Conservation (phyloP, 73 alveolate genomes). For the Breviolum minutum region DNA sequence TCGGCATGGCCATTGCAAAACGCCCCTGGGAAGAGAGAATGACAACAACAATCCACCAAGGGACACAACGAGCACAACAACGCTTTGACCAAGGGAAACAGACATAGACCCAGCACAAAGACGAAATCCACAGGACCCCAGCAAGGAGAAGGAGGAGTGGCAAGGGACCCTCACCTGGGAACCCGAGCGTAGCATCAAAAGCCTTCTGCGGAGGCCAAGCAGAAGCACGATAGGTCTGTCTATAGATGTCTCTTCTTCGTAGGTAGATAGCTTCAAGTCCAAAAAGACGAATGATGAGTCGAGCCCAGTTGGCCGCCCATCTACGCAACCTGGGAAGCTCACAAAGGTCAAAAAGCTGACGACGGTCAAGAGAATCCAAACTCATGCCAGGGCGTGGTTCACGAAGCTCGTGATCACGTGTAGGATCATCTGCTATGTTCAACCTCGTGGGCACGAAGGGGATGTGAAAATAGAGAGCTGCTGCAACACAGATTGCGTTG, state of each 20-base stretch:
- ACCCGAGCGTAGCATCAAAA: not conserved
- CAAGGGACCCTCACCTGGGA: not conserved
- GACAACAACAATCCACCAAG: too few relatives aligned
- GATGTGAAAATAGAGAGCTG: not conserved
- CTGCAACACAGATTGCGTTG: not conserved
- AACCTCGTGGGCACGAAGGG: not conserved
- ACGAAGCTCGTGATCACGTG: not conserved
- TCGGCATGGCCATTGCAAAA: not conserved
- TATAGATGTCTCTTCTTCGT: not conserved
- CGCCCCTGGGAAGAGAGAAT: not conserved
- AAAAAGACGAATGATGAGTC: not conserved
- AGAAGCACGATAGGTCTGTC: not conserved
- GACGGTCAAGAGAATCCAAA: not conserved
- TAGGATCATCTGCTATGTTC: not conserved
- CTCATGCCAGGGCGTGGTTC: not conserved
- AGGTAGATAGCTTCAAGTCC: not conserved
- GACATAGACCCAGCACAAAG: too few relatives aligned
- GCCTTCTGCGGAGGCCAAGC: not conserved
- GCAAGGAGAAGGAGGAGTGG: too few relatives aligned
- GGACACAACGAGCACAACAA: too few relatives aligned
- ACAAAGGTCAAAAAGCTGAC: not conserved
- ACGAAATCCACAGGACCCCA: too few relatives aligned
- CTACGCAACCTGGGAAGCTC: not conserved
- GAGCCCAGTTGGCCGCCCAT: not conserved
- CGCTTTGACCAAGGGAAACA: too few relatives aligned